A percentile compares a stretch with the other conserved stretches of the same genome.
Conservation (phyloP, 2,329 filamentous ascomycete species). For the Ceratocystis ficicola region DNA sequence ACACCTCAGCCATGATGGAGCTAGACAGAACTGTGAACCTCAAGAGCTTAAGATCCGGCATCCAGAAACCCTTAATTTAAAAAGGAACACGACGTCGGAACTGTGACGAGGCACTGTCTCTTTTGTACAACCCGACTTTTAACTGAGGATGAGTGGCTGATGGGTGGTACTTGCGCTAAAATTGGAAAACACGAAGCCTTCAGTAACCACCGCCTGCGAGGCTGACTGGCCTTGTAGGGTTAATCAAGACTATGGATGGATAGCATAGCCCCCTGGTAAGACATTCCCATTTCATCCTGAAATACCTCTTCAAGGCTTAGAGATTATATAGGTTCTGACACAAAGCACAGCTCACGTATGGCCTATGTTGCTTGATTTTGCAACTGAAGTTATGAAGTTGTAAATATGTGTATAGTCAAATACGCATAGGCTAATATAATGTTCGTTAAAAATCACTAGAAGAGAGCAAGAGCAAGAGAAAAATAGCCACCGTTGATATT, state of each 20-base stretch:
- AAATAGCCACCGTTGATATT: constrained; percentile 7
- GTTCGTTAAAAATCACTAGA: neutral
- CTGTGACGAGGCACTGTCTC: neutral
- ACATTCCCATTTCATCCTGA: neutral
- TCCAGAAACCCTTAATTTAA: neutral
- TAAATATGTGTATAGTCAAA: neutral
- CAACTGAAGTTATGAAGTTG: neutral
- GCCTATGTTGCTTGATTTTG: neutral
- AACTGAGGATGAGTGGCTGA: neutral
- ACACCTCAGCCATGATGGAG: neutral
- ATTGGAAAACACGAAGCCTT: neutral
- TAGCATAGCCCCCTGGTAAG: neutral
- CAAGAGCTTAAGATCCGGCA: neutral
- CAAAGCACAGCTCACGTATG: neutral
- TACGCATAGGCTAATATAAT: neutral
- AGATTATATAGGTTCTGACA: neutral
- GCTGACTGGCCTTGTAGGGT: neutral
- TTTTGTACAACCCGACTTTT: neutral
- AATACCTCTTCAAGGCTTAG: neutral
- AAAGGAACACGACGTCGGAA: neutral
- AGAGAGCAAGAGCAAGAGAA: neutral
- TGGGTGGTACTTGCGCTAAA: neutral
- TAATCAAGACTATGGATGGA: neutral
- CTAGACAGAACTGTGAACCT: too few species aligned
- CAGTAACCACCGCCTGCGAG: neutral